These are phyloP conservation scores for Pholiota adiposa DNA, from an alignment of 1,284 basidiomycete genomes.

Conservation along the genomic window DNA sequence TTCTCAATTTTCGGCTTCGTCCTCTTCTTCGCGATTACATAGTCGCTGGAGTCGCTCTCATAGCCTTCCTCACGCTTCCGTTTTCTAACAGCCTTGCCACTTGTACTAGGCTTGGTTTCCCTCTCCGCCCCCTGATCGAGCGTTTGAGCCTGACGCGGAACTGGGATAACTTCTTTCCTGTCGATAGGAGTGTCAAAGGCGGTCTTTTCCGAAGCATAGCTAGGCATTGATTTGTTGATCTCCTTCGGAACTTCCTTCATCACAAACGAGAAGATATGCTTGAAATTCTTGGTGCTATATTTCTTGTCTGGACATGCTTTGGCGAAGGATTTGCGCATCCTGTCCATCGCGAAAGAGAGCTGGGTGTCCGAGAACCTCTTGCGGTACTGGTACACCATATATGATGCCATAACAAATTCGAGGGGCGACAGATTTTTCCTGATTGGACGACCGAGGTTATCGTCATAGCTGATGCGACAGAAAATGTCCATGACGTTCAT, in stretches of 20 bases:
- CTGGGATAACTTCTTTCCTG: not conserved
- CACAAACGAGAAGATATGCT: constrained; percentile 18
- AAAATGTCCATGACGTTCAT: constrained; percentile 47
- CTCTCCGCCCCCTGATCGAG: not conserved
- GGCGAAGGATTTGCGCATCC: constrained; percentile 40
- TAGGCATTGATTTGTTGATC: not conserved
- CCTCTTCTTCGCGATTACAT: not conserved
- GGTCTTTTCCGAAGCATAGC: not conserved
- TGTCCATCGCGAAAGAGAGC: constrained; percentile 46
- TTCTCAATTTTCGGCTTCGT: not conserved
- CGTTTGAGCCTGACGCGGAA: not conserved
- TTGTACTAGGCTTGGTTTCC: not conserved
- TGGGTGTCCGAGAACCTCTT: constrained; percentile 37
- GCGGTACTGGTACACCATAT: constrained; percentile 50
- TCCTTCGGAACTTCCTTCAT: constrained; percentile 10
- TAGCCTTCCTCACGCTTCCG: not conserved
- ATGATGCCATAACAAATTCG: constrained; percentile 56
- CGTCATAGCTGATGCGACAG: constrained; percentile 38
- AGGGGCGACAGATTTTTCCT: constrained; percentile 50
- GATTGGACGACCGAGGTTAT: constrained; percentile 26
- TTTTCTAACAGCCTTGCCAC: not conserved
- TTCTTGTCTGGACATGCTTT: constrained; percentile 1
- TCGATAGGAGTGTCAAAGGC: not conserved
- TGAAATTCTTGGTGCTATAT: constrained; percentile 17
- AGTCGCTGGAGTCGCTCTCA: not conserved